Evolutionary conservation across 495 filamentous ascomycete species (phyloP).

Genomic region (Annulohypoxylon moriforme): DNA sequence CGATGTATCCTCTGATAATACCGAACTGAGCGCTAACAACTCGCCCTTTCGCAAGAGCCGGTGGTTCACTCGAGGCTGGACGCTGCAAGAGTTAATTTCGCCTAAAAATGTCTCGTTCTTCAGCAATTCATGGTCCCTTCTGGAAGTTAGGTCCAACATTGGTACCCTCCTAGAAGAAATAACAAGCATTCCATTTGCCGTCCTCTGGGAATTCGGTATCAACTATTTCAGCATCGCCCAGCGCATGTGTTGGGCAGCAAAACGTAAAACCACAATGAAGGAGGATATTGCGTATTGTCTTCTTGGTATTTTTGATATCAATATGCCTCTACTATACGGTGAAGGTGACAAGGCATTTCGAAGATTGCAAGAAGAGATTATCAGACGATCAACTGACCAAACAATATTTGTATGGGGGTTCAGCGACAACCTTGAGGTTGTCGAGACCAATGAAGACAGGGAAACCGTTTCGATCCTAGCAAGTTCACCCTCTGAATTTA

Average conservation of each 20-base stretch:
- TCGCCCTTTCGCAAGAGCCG: background rate
- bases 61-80: slow-evolving; percentile 2
- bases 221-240: background rate
- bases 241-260: background rate
- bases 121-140: background rate
- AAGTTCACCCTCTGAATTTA: background rate
- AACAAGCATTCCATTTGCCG: background rate
- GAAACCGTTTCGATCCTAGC: background rate
- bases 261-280: background rate
- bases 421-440: background rate
- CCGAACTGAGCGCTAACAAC: background rate
- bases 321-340: background rate
- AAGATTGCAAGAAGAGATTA: background rate
- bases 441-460: background rate
- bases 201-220: background rate
- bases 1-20: background rate
- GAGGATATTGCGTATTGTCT: background rate
- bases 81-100: background rate
- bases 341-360: background rate
- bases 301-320: background rate
- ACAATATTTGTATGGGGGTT: background rate
- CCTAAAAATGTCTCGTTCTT: background rate
- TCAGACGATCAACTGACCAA: background rate
- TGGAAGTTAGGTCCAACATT: background rate
- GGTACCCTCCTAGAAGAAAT: background rate